A percentile compares a stretch with the other conserved stretches of the same genome.
phyloP scores from a whole-genome alignment of 352 stramenopile species.

The Phytopythium mirpurense region DNA sequence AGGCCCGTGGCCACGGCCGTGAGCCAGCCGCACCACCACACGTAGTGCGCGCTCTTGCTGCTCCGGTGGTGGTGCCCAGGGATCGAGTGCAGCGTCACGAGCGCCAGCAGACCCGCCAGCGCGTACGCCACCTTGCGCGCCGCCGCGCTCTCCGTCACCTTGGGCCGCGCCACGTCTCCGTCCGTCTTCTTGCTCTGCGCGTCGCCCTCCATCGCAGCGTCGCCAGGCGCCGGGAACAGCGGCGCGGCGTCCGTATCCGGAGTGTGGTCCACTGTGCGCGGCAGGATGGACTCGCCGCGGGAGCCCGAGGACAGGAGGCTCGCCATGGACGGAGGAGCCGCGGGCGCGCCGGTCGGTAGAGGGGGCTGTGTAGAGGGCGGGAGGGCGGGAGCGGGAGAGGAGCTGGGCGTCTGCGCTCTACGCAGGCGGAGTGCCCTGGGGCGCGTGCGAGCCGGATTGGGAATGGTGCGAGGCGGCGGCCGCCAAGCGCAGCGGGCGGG shows the following conservation, averaged over 20 bases:
- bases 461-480: no score
- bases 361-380: background rate
- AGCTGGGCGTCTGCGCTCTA: background rate
- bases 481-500: background rate
- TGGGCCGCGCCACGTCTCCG: slow-evolving; percentile 9
- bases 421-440: background rate
- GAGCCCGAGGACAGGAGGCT: background rate
- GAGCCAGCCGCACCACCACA: slow-evolving; percentile 98
- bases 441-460: background rate
- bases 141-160: slow-evolving; percentile 19
- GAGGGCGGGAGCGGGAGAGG: background rate
- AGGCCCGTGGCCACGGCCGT: slow-evolving; percentile 94
- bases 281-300: slow-evolving; percentile 3
- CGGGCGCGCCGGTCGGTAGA: background rate
- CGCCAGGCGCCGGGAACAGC: background rate
- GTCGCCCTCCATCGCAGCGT: background rate
- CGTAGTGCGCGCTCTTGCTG: slow-evolving; percentile 78
- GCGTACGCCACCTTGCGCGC: slow-evolving; percentile 33
- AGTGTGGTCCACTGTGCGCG: background rate
- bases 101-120: slow-evolving; percentile 38
- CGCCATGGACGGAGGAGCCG: background rate
- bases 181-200: background rate
- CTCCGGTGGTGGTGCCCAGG: slow-evolving; percentile 12
- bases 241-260: background rate
- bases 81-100: slow-evolving; percentile 62